Percentiles rank a stretch among this genome's conserved stretches.
Conservation (phyloP, 306 rosid genomes). For the Notholithocarpus densiflorus region DNA sequence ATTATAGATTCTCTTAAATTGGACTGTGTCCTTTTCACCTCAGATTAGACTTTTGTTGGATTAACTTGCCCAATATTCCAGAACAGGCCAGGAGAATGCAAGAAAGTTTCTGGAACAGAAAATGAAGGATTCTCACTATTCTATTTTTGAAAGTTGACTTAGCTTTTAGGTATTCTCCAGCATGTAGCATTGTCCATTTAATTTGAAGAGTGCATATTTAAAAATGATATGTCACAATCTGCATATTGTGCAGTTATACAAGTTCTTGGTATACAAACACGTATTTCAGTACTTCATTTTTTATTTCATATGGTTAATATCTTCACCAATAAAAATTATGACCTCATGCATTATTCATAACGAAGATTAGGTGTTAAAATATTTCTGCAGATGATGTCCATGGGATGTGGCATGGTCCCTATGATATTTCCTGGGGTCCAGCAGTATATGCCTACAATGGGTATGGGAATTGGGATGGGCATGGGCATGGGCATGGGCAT, state of each 20-base stretch:
- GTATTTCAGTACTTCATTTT: neutral
- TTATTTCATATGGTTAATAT: neutral
- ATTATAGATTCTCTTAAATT: too few species aligned
- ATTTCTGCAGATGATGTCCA: constrained; percentile 79
- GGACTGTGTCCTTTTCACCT: too few species aligned
- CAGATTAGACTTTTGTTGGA: too few species aligned
- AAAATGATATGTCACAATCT: neutral
- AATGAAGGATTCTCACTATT: too few species aligned
- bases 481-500: constrained; percentile 82
- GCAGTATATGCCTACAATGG: constrained; percentile 64
- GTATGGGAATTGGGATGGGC: constrained; percentile 66
- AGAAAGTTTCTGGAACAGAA: too few species aligned
- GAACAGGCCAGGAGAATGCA: too few species aligned
- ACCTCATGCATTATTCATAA: constrained; percentile 18
- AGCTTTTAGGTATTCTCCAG: neutral
- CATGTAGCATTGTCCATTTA: neutral
- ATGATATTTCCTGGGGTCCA: constrained; percentile 79
- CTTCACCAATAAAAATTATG: neutral
- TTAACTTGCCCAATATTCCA: too few species aligned
- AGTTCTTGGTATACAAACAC: neutral
- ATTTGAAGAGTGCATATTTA: neutral
- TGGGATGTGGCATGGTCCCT: constrained; percentile 83
- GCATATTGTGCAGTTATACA: neutral
- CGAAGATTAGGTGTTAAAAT: constrained; percentile 18
- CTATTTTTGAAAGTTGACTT: neutral